Percentiles rank a stretch among this genome's conserved stretches.
These are phyloP conservation scores for Plantago major DNA, from an alignment of 257 asterid genomes.

Conservation along the genomic window DNA sequence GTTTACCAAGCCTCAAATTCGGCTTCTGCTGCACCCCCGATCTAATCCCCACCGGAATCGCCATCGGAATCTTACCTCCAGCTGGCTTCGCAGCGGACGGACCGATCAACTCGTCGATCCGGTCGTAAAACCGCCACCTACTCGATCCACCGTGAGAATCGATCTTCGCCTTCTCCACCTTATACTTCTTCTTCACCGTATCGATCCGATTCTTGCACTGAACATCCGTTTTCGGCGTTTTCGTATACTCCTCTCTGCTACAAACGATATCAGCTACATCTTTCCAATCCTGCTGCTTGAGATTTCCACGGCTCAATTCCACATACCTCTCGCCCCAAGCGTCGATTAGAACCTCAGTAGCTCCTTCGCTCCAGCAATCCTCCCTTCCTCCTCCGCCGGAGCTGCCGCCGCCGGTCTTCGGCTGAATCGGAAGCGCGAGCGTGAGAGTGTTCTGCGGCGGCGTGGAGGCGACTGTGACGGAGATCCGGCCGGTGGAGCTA, in stretches of 20 bases:
- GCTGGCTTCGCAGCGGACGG: slow-evolving; percentile 30
- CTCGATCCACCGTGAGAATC: slow-evolving; percentile 52
- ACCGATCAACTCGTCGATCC: slow-evolving; percentile 64
- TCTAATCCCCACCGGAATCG: slow-evolving; percentile 38
- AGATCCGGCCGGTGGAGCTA: slow-evolving; percentile 55
- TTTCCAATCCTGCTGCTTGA: slow-evolving; percentile 86
- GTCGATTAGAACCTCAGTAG: slow-evolving; percentile 65
- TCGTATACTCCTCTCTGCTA: slow-evolving; percentile 47
- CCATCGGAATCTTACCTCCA: slow-evolving; percentile 29
- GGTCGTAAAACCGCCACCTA: slow-evolving; percentile 62
- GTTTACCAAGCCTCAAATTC: slow-evolving; percentile 23
- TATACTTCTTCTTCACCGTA: slow-evolving; percentile 88
- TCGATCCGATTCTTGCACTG: slow-evolving; percentile 96
- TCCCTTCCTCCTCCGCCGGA: slow-evolving; percentile 52
- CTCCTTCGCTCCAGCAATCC: slow-evolving; percentile 97
- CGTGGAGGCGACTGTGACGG: slow-evolving; percentile 69
- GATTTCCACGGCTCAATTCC: slow-evolving; percentile 83
- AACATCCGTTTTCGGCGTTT: slow-evolving; percentile 67
- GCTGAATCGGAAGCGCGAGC: slow-evolving; percentile 67
- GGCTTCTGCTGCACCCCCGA: slow-evolving; percentile 20
- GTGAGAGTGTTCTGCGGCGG: slow-evolving; percentile 44
- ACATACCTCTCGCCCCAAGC: slow-evolving; percentile 87
- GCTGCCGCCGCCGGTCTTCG: slow-evolving; percentile 19
- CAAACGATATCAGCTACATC: slow-evolving; percentile 79
- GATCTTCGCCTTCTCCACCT: slow-evolving; percentile 80